Conservation (phyloP, 2,329 filamentous ascomycete species). For the Nigrospora sphaerica region DNA sequence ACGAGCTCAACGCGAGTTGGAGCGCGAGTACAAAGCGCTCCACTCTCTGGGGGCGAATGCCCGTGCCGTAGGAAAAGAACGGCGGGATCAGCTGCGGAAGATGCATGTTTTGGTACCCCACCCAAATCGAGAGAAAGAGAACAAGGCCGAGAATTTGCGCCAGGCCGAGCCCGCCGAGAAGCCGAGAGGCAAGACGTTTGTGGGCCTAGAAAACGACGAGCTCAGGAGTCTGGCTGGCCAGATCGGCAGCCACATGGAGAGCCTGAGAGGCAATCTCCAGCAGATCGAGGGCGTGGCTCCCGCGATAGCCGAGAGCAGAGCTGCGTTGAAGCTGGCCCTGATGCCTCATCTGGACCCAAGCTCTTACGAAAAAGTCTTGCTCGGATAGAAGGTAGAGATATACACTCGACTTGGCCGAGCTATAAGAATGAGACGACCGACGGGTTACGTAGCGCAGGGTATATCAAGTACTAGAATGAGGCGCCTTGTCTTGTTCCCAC, state of each 20-base stretch:
- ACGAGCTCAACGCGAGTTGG: conserved; percentile 47
- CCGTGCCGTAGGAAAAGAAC: conserved; percentile 42
- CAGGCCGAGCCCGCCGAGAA: conserved; percentile 13
- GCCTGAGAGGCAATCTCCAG: conserved; percentile 44
- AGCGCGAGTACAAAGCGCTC: conserved; percentile 46
- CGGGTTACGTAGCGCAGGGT: too few species aligned
- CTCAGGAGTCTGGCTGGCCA: conserved; percentile 38
- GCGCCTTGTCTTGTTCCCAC: too few species aligned
- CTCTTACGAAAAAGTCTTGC: conserved; percentile 40
- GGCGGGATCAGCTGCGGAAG: conserved; percentile 41
- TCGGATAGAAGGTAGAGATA: conserved; percentile 22
- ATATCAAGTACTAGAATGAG: too few species aligned
- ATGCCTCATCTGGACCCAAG: conserved; percentile 35
- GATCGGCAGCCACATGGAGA: conserved; percentile 48
- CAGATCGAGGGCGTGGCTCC: conserved; percentile 46
- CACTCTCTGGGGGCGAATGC: conserved; percentile 48
- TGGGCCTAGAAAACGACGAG: conserved; percentile 29
- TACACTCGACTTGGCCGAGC: too few species aligned
- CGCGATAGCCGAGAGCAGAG: conserved; percentile 38
- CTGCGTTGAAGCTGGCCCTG: conserved; percentile 41
- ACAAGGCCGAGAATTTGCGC: conserved; percentile 3
- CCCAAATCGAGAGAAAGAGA: conserved; percentile 6
- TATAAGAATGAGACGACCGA: too few species aligned
- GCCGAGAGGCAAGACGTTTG: conserved; percentile 13
- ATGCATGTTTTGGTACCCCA: conserved; percentile 43